phyloP scores from a whole-genome alignment of 129 eudicot genomes.

The Tagetes erecta region DNA sequence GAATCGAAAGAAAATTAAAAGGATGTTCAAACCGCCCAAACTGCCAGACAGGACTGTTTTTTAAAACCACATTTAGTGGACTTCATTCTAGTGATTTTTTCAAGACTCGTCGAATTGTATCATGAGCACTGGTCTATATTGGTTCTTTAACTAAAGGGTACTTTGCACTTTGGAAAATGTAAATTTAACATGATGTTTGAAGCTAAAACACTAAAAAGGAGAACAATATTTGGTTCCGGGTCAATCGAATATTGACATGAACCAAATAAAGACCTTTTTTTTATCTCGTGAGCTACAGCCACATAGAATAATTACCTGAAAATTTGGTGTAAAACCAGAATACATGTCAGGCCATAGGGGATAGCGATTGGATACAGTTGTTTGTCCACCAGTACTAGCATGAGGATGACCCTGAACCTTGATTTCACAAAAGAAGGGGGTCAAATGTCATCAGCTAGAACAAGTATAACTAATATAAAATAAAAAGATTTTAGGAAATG shows the following conservation, averaged over 20 bases:
- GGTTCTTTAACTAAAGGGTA: no score
- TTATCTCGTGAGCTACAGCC: not conserved
- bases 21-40: no score
- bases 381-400: conserved; percentile 30
- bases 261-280: not conserved
- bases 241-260: not conserved
- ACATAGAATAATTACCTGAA: conserved; percentile 39
- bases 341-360: conserved; percentile 48
- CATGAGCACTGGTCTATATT: no score
- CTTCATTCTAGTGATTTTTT: no score
- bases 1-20: not conserved
- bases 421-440: conserved; percentile 6
- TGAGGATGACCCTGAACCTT: conserved; percentile 46
- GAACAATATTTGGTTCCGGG: no score
- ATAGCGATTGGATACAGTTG: conserved; percentile 39
- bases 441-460: conserved; percentile 17
- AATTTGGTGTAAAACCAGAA: conserved; percentile 54
- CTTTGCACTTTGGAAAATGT: not conserved
- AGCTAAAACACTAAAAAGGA: not conserved
- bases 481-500: not conserved
- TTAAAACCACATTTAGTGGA: no score
- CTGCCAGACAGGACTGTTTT: not conserved
- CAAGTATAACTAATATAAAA: conserved; percentile 1
- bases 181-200: not conserved
- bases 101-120: no score